Conservation (phyloP, 2,329 filamentous ascomycete genomes). For the Pestalotiopsis sp. region DNA sequence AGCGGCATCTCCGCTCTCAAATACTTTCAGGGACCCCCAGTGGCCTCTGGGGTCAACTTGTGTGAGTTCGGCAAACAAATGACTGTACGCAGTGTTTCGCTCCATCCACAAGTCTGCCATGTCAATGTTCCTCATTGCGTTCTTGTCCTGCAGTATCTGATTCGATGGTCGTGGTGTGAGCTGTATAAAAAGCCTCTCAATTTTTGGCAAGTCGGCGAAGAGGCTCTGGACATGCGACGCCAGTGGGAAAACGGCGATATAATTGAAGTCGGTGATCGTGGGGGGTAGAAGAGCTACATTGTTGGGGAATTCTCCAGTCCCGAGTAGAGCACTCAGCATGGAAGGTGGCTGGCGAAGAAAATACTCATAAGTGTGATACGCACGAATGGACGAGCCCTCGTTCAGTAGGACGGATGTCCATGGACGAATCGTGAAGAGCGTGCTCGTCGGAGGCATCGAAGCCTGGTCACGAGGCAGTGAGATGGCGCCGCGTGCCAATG, state of each 20-base stretch:
- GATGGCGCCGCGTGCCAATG: background rate
- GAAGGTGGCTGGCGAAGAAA: conserved; percentile 67
- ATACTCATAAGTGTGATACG: conserved; percentile 73
- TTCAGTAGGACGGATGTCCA: conserved; percentile 72
- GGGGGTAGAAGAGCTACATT: conserved; percentile 38
- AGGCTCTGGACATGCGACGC: conserved; percentile 59
- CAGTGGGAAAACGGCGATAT: conserved; percentile 70
- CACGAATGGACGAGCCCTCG: conserved; percentile 73
- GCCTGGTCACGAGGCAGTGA: background rate
- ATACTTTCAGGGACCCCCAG: conserved; percentile 47
- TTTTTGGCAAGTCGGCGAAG: conserved; percentile 47
- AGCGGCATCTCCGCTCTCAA: conserved; percentile 52
- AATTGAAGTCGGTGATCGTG: conserved; percentile 53
- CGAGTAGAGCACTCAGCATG: conserved; percentile 56
- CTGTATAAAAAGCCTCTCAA: conserved; percentile 59
- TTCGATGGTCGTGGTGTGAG: conserved; percentile 39
- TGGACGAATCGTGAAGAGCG: conserved; percentile 59
- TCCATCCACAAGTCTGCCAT: conserved; percentile 55
- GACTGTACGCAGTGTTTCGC: conserved; percentile 50
- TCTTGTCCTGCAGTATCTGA: conserved; percentile 34
- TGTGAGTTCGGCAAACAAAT: conserved; percentile 44
- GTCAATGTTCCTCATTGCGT: conserved; percentile 42
- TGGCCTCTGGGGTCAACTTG: conserved; percentile 26
- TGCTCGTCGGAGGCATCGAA: conserved; percentile 26
- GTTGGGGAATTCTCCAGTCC: conserved; percentile 40